Conservation (phyloP, 2,329 filamentous ascomycete species). For the Alternaria sp. region DNA sequence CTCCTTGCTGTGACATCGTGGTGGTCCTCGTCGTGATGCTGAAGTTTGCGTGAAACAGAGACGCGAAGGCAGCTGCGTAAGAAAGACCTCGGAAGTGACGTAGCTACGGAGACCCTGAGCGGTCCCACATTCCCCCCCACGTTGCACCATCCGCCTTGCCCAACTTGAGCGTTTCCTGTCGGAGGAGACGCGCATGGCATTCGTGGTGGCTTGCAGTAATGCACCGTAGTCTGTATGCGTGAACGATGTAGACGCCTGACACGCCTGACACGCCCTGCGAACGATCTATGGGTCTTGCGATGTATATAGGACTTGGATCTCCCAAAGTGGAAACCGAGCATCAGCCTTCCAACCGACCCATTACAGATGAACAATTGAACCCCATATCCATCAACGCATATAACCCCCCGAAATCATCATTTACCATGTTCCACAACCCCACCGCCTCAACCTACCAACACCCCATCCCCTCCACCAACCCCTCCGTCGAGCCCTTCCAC, state of each 20-base stretch:
- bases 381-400: neutral
- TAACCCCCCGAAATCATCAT: rapidly evolving
- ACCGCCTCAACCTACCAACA: constrained; percentile 33
- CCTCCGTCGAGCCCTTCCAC: constrained; percentile 59
- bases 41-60: neutral
- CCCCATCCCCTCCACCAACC: constrained; percentile 15
- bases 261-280: neutral
- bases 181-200: neutral
- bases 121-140: neutral
- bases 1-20: constrained; percentile 40
- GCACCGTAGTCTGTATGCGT: neutral
- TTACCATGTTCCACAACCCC: constrained; percentile 36
- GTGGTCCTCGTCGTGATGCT: neutral
- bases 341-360: neutral
- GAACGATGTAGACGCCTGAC: neutral
- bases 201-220: neutral
- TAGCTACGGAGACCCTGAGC: neutral
- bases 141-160: neutral
- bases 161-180: constrained; percentile 8
- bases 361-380: neutral
- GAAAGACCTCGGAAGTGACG: constrained; percentile 12
- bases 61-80: constrained; percentile 4
- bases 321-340: neutral
- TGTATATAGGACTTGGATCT: neutral
- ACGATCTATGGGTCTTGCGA: neutral